These are phyloP conservation scores for Starmerella davenportii DNA, from an alignment of 805 yeast species.

Conservation along the genomic window DNA sequence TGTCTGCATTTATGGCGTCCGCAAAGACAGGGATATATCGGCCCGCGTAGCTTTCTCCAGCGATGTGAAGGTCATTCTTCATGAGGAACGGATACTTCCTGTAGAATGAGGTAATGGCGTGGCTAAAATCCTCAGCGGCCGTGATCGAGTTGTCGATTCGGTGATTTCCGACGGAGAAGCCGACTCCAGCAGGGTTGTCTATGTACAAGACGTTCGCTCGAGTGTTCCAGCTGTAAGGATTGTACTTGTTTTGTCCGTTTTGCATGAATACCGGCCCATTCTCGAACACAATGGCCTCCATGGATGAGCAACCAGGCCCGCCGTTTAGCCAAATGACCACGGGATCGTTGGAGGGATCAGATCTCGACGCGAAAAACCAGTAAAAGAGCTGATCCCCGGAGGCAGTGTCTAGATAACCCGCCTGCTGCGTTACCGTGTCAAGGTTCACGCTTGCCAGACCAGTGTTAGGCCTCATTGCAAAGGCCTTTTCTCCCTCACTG, in stretches of 20 bases:
- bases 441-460: conserved; percentile 5
- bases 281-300: conserved; percentile 80
- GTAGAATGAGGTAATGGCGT: conserved; percentile 69
- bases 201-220: conserved; percentile 80
- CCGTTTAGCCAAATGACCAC: conserved; percentile 85
- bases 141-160: conserved; percentile 42
- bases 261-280: conserved; percentile 72
- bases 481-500: too few species aligned
- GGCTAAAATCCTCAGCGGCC: conserved; percentile 76
- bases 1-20: conserved; percentile 31
- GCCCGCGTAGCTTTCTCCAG: conserved; percentile 91
- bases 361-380: conserved; percentile 86
- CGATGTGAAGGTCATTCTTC: conserved; percentile 50
- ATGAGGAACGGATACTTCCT: conserved; percentile 60
- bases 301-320: conserved; percentile 90
- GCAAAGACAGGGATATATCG: conserved; percentile 80
- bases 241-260: conserved; percentile 39
- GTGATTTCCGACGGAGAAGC: conserved; percentile 62
- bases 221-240: conserved; percentile 79
- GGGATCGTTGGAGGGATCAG: conserved; percentile 74
- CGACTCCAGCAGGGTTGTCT: conserved; percentile 89
- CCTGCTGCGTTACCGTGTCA: conserved; percentile 49
- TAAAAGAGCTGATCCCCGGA: conserved; percentile 57
- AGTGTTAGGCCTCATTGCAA: too few species aligned
- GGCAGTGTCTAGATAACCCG: conserved; percentile 54